Evolutionary conservation across 2,329 filamentous ascomycete genomes (phyloP).

Genomic region (Exophiala dermatitidis): DNA sequence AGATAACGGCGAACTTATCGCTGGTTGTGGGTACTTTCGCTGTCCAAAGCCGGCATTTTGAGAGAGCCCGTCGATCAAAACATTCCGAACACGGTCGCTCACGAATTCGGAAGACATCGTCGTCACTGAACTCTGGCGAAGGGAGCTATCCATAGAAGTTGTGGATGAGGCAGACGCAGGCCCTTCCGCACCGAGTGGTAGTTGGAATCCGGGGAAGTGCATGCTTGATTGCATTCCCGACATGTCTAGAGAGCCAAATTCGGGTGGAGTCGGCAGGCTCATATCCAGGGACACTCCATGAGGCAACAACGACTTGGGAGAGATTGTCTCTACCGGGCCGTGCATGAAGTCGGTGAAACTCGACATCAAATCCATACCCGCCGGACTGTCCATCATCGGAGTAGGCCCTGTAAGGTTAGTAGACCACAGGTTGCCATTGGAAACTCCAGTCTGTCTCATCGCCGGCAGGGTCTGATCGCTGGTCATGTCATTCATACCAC

Average conservation of each 20-base stretch:
- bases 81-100: slow-evolving; percentile 58
- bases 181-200: slow-evolving; percentile 33
- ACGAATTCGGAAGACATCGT: slow-evolving; percentile 58
- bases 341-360: slow-evolving; percentile 70
- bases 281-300: slow-evolving; percentile 56
- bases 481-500: slow-evolving; percentile 85
- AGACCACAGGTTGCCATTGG: slow-evolving; percentile 59
- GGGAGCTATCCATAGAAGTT: slow-evolving; percentile 52
- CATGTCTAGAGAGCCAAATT: slow-evolving; percentile 66
- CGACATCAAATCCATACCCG: slow-evolving; percentile 65
- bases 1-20: slow-evolving; percentile 46
- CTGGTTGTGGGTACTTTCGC: slow-evolving; percentile 54
- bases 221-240: slow-evolving; percentile 45
- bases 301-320: slow-evolving; percentile 65
- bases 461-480: slow-evolving; percentile 55
- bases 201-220: slow-evolving; percentile 49
- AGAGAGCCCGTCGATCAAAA: slow-evolving; percentile 54
- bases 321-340: slow-evolving; percentile 59
- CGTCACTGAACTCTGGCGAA: slow-evolving; percentile 53
- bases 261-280: slow-evolving; percentile 71
- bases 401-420: slow-evolving; percentile 62
- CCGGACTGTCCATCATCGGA: slow-evolving; percentile 58
- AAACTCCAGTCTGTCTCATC: slow-evolving; percentile 34
- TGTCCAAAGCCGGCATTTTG: slow-evolving; percentile 52
- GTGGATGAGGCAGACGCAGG: slow-evolving; percentile 43